Percentiles rank a stretch among this genome's conserved stretches.
These are phyloP conservation scores for Ophiostoma perfectum DNA, from an alignment of 2,329 filamentous ascomycete species.

Conservation along the genomic window DNA sequence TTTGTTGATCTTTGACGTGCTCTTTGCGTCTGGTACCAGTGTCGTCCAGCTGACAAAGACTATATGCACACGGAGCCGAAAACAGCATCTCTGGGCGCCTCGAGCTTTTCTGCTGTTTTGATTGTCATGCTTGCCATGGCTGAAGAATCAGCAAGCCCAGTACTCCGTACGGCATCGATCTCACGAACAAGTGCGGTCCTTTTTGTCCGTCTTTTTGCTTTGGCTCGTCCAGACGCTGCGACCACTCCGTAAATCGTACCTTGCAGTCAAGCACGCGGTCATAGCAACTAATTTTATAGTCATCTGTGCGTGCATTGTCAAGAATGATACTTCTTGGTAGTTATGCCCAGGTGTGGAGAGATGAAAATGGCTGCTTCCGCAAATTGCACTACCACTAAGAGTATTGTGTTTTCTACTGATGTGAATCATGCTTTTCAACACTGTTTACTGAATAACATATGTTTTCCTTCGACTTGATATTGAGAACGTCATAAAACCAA, in stretches of 20 bases:
- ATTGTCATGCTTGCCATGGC: background rate
- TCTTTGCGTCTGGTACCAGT: background rate
- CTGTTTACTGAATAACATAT: too few species aligned
- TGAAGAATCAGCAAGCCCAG: background rate
- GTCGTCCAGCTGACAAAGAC: background rate
- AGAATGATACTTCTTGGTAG: background rate
- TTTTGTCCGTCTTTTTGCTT: background rate
- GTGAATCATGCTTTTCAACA: too few species aligned
- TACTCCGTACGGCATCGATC: too few species aligned
- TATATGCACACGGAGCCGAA: background rate
- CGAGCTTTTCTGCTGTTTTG: background rate
- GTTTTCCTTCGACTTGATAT: too few species aligned
- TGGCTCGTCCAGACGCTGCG: background rate
- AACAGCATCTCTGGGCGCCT: background rate
- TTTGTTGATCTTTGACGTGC: background rate
- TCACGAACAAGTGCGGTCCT: background rate
- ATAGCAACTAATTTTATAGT: slow-evolving; percentile 5
- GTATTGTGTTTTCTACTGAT: background rate
- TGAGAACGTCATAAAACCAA: too few species aligned
- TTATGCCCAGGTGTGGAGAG: background rate
- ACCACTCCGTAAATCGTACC: background rate
- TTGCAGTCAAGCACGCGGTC: background rate
- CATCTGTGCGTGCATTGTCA: slow-evolving; percentile 2
- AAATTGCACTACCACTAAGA: background rate
- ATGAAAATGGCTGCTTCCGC: background rate